These are phyloP conservation scores for Zoysia pacifica DNA, from an alignment of 176 grass and related monocot species.

Conservation along the genomic window DNA sequence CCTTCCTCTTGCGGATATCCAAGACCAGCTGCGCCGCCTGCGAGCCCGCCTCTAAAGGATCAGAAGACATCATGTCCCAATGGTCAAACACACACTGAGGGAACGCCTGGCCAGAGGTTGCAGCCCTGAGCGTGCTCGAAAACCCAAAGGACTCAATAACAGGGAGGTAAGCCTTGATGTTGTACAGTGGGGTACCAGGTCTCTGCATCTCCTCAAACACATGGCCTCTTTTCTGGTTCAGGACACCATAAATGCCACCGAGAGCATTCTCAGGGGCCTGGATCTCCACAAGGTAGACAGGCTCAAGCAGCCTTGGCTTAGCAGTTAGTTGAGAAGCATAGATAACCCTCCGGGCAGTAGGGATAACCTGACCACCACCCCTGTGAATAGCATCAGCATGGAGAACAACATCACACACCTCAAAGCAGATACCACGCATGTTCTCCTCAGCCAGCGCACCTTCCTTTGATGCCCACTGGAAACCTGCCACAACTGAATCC, in stretches of 20 bases:
- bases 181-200: conserved; percentile 66
- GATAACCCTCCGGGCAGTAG: conserved; percentile 75
- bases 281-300: conserved; percentile 83
- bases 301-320: conserved; percentile 84
- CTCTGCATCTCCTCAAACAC: conserved; percentile 76
- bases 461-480: conserved; percentile 90
- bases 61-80: conserved; percentile 66
- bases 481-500: conserved; percentile 86
- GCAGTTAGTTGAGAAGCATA: conserved; percentile 79
- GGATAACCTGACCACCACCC: conserved; percentile 85
- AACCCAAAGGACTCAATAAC: conserved; percentile 65
- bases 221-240: conserved; percentile 77
- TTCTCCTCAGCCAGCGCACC: conserved; percentile 79
- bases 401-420: conserved; percentile 85
- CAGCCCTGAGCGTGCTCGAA: conserved; percentile 45
- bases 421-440: conserved; percentile 84
- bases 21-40: conserved; percentile 46
- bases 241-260: conserved; percentile 70
- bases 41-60: conserved; percentile 48
- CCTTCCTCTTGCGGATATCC: conserved; percentile 27
- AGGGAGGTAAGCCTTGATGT: conserved; percentile 85
- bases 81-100: conserved; percentile 67
- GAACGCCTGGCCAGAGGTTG: conserved; percentile 73
- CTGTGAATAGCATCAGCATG: conserved; percentile 91
- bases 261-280: conserved; percentile 77